Percentiles rank a stretch among this genome's conserved stretches.
Evolutionary conservation across 768 basidiomycete genomes (phyloP).

Genomic region (Phlebiopsis gigantea): DNA sequence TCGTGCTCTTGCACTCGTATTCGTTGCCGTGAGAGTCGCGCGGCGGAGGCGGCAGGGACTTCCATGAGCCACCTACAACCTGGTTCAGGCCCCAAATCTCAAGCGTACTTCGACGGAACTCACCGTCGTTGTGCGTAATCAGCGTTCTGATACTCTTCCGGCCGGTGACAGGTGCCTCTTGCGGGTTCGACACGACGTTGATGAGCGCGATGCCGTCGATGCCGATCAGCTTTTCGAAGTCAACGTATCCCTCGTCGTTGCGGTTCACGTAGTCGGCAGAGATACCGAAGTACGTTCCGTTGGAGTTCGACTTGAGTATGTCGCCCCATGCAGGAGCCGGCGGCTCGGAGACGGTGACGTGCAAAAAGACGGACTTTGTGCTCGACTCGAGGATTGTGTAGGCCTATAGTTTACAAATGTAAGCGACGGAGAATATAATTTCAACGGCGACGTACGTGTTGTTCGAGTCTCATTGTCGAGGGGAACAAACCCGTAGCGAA

Average conservation of each 20-base stretch:
- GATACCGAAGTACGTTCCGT: slow-evolving; percentile 93
- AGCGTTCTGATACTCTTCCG: slow-evolving; percentile 74
- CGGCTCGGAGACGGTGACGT: slow-evolving; percentile 86
- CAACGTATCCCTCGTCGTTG: slow-evolving; percentile 82
- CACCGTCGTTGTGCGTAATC: slow-evolving; percentile 97
- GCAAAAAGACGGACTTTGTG: slow-evolving; percentile 90
- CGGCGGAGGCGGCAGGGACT: slow-evolving; percentile 67
- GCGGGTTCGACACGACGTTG: slow-evolving; percentile 83
- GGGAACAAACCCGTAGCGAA: slow-evolving; percentile 91
- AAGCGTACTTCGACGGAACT: slow-evolving; percentile 18
- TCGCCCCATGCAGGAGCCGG: slow-evolving; percentile 80
- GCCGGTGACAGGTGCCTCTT: slow-evolving; percentile 65
- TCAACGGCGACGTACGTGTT: slow-evolving; percentile 56
- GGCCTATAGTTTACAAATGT: slow-evolving; percentile 40
- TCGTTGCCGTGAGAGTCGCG: slow-evolving; percentile 66
- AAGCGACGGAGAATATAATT: background rate
- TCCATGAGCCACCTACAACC: slow-evolving; percentile 91
- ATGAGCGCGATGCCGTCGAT: slow-evolving; percentile 93
- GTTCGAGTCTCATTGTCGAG: slow-evolving; percentile 81
- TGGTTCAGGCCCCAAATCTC: background rate
- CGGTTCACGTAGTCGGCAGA: slow-evolving; percentile 88
- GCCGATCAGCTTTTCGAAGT: slow-evolving; percentile 97
- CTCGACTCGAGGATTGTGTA: slow-evolving; percentile 94
- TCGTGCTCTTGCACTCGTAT: slow-evolving; percentile 66
- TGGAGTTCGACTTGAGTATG: slow-evolving; percentile 94